Conservation (phyloP, 176 grass and related monocot genomes). For the Tillandsia fasciculata region DNA sequence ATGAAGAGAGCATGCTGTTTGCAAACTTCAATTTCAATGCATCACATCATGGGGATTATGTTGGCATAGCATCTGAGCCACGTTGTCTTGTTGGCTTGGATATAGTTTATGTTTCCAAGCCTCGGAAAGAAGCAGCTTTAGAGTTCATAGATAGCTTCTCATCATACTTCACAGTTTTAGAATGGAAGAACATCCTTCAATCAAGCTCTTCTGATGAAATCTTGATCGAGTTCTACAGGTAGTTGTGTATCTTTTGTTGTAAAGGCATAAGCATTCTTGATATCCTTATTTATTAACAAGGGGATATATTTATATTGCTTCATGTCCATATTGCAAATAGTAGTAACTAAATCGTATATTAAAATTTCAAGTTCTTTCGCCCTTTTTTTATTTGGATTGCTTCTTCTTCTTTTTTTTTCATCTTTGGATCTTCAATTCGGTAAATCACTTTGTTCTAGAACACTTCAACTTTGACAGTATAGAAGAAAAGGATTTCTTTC, state of each 20-base stretch:
- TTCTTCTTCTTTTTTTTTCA: background rate
- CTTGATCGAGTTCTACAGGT: conserved; percentile 65
- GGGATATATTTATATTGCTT: background rate
- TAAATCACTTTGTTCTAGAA: background rate
- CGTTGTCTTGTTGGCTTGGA: conserved; percentile 67
- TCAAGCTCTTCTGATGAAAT: conserved; percentile 17
- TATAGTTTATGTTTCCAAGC: conserved; percentile 48
- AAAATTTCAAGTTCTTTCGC: background rate
- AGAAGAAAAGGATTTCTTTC: no score
- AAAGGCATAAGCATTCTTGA: background rate
- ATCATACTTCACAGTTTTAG: conserved; percentile 43
- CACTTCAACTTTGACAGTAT: no score
- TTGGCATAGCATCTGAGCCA: conserved; percentile 66
- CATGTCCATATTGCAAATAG: background rate
- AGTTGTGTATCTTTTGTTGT: background rate
- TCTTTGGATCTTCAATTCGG: background rate
- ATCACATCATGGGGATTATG: conserved; percentile 78
- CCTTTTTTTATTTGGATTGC: background rate
- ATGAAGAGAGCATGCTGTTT: conserved; percentile 3
- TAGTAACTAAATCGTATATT: background rate
- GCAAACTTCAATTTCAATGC: conserved; percentile 64
- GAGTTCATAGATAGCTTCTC: conserved; percentile 60
- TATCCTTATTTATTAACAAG: background rate
- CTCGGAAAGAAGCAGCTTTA: conserved; percentile 19
- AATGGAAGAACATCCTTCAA: conserved; percentile 40